These are phyloP conservation scores for Aspergillus pseudonomiae DNA, from an alignment of 2,329 filamentous ascomycete species.

Conservation along the genomic window DNA sequence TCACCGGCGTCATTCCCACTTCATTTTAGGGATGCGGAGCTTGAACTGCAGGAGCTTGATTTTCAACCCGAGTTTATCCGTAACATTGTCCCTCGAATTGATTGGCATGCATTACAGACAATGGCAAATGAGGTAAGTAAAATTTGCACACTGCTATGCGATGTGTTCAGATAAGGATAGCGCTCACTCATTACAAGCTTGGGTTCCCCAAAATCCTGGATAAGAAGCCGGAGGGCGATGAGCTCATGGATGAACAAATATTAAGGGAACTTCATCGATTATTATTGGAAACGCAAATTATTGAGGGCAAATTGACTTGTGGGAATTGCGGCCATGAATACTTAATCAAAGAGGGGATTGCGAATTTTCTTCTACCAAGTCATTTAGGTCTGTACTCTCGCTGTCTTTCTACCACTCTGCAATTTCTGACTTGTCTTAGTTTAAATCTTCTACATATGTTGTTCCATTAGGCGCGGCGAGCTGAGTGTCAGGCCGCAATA, in stretches of 20 bases:
- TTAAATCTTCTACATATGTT: not conserved
- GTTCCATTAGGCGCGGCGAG: not conserved
- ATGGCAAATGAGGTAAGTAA: constrained; percentile 68
- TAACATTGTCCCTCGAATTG: constrained; percentile 83
- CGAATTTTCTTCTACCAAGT: constrained; percentile 91
- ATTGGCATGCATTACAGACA: constrained; percentile 79
- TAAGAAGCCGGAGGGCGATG: constrained; percentile 64
- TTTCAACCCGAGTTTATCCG: constrained; percentile 77
- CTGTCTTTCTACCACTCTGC: not conserved
- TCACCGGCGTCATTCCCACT: constrained; percentile 80
- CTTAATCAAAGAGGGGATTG: constrained; percentile 90
- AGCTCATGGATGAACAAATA: constrained; percentile 68
- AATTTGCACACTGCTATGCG: not conserved
- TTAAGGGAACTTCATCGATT: constrained; percentile 78
- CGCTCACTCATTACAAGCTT: constrained; percentile 57
- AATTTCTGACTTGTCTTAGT: not conserved
- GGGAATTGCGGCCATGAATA: constrained; percentile 93
- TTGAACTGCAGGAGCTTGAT: constrained; percentile 81
- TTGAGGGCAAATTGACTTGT: constrained; percentile 86
- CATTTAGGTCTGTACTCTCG: constrained; percentile 64
- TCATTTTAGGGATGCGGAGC: constrained; percentile 88
- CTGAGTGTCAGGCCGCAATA: not conserved
- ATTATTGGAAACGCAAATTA: constrained; percentile 85
- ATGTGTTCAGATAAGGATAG: not conserved
- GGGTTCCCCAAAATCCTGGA: constrained; percentile 75